Percentiles rank a stretch among this genome's conserved stretches.
These are phyloP conservation scores for Acanthamoeba castellanii DNA, from an alignment of 208 protist genomes.

Conservation along the genomic window DNA sequence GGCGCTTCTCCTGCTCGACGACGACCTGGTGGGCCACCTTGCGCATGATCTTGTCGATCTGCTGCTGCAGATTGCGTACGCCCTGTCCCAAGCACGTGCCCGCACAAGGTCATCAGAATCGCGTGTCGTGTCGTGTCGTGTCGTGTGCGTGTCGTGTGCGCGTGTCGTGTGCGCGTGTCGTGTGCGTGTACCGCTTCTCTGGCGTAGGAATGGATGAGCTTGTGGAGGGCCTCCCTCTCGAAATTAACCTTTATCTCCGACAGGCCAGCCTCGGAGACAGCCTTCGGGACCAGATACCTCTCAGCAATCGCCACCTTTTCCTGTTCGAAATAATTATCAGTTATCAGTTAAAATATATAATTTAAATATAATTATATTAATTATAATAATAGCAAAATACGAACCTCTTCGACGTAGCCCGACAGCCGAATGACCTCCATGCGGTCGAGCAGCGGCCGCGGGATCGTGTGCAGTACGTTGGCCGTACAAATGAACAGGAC, in stretches of 20 bases:
- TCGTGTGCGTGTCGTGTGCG: too few relatives aligned
- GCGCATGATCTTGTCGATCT: constrained; percentile 91
- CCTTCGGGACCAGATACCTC: constrained; percentile 47
- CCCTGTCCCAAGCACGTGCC: constrained; percentile 68
- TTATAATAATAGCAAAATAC: neutral
- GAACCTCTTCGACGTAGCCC: constrained; percentile 89
- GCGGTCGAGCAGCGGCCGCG: constrained; percentile 91
- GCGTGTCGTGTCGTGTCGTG: neutral
- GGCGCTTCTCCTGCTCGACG: neutral
- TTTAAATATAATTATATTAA: neutral
- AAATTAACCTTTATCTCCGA: neutral
- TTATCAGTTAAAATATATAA: too few relatives aligned
- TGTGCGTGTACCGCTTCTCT: constrained; percentile 20
- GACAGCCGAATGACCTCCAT: constrained; percentile 92
- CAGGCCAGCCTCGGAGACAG: constrained; percentile 42
- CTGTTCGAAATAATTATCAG: neutral
- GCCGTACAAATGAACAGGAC: constrained; percentile 94
- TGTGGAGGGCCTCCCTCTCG: constrained; percentile 13
- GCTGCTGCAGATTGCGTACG: constrained; percentile 92
- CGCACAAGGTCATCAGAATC: too few relatives aligned
- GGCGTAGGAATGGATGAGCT: constrained; percentile 60
- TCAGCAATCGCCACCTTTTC: constrained; percentile 68
- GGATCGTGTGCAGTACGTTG: constrained; percentile 91
- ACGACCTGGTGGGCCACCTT: constrained; percentile 83
- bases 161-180: neutral